phyloP scores from a whole-genome alignment of 495 filamentous ascomycete genomes.

The Pyrenopolyporus hunteri region DNA sequence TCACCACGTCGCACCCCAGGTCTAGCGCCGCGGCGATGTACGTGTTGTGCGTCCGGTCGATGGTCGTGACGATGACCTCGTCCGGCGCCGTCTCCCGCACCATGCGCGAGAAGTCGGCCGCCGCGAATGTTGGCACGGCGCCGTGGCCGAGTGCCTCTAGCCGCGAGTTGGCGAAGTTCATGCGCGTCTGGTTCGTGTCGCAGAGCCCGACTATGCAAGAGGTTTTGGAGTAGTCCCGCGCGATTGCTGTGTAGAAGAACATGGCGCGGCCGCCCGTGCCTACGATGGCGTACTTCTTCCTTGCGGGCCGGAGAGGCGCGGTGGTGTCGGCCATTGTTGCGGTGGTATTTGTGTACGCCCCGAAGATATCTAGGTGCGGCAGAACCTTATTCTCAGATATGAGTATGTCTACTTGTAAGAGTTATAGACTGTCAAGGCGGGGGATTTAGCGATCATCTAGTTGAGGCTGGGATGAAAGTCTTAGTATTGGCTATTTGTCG shows the following conservation, averaged over 20 bases:
- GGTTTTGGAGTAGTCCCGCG: slow-evolving; percentile 52
- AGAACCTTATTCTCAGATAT: too few relatives aligned
- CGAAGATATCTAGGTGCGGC: background rate
- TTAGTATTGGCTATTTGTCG: slow-evolving; percentile 1
- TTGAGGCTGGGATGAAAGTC: too few relatives aligned
- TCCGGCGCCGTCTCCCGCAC: slow-evolving; percentile 58
- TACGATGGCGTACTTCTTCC: slow-evolving; percentile 52
- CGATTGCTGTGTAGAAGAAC: slow-evolving; percentile 64
- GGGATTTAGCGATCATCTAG: too few relatives aligned
- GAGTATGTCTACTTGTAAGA: too few relatives aligned
- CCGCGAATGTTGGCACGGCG: slow-evolving; percentile 56
- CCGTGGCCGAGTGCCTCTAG: slow-evolving; percentile 45
- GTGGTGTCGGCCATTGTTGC: slow-evolving; percentile 28
- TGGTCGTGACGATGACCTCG: slow-evolving; percentile 63
- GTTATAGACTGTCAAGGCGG: too few relatives aligned
- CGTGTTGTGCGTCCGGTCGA: slow-evolving; percentile 62
- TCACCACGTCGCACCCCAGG: slow-evolving; percentile 62
- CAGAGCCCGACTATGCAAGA: slow-evolving; percentile 58
- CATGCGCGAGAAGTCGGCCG: slow-evolving; percentile 60
- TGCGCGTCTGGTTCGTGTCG: slow-evolving; percentile 56
- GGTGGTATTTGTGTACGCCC: background rate
- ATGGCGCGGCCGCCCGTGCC: slow-evolving; percentile 53
- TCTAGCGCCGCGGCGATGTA: slow-evolving; percentile 63
- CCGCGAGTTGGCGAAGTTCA: slow-evolving; percentile 50
- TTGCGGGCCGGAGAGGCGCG: slow-evolving; percentile 12